These are phyloP conservation scores for Cyclostephanos invisitatus DNA, from an alignment of 108 stramenopile genomes.

Conservation along the genomic window DNA sequence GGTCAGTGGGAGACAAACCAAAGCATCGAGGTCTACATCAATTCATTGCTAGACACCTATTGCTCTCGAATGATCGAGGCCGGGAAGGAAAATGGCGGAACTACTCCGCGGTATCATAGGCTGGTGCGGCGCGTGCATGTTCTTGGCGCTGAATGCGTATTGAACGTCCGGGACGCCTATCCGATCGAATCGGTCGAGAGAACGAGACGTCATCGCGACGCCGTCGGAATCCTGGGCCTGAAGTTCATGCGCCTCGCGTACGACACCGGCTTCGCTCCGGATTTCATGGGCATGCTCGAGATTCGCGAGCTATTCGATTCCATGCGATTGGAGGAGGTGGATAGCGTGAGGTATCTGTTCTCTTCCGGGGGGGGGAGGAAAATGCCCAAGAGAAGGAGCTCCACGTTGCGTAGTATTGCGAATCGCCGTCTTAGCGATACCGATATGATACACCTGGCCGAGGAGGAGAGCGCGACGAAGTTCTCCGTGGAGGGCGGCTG, in stretches of 20 bases:
- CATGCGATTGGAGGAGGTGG: constrained; percentile 6
- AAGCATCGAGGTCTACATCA: constrained; percentile 19
- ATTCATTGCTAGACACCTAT: constrained; percentile 27
- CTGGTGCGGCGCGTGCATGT: constrained; percentile 27
- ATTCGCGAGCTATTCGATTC: not conserved
- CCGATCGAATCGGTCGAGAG: not conserved
- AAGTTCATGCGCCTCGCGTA: constrained; percentile 27
- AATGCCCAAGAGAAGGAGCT: constrained; percentile 15
- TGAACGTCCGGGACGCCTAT: not conserved
- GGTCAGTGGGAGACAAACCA: constrained; percentile 15
- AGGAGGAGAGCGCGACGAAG: not conserved
- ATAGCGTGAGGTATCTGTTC: not conserved
- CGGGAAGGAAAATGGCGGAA: constrained; percentile 22
- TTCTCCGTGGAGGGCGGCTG: not conserved
- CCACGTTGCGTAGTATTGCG: not conserved
- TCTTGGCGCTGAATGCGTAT: constrained; percentile 14
- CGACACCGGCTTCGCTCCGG: constrained; percentile 11
- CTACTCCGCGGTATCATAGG: constrained; percentile 27
- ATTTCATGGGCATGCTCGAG: not conserved
- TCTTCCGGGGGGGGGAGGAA: not conserved
- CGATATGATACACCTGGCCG: not conserved
- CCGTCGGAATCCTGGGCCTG: constrained; percentile 25
- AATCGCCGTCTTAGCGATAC: constrained; percentile 8
- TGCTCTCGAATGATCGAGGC: constrained; percentile 25
- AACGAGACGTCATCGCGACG: constrained; percentile 13